Evolutionary conservation across 2,329 filamentous ascomycete genomes (phyloP).

Genomic region (Alternaria infectoria): DNA sequence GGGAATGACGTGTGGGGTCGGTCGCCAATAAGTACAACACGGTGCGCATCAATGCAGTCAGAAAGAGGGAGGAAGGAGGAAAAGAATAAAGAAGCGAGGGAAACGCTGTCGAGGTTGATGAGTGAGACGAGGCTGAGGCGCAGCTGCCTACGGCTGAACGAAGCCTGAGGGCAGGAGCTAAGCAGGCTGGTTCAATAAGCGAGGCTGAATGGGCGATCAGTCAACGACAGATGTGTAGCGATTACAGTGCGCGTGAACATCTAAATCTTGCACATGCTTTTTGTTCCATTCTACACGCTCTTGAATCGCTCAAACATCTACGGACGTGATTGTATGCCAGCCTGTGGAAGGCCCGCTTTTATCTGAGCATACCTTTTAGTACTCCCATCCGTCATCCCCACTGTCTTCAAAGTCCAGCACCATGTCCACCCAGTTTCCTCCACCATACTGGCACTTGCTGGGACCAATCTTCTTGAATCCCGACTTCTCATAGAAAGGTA

Average conservation of each 20-base stretch:
- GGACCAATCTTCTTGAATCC: conserved; percentile 72
- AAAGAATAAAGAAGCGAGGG: not conserved
- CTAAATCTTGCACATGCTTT: not conserved
- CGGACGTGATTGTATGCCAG: not conserved
- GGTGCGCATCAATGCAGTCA: not conserved
- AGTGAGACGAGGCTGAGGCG: not conserved
- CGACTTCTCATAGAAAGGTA: conserved; percentile 77
- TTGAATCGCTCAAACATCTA: not conserved
- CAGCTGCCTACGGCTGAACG: not conserved
- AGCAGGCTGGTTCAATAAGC: not conserved
- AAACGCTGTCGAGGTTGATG: not conserved
- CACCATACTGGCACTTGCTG: conserved; percentile 75
- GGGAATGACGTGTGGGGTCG: not conserved
- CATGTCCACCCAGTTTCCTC: conserved; percentile 84
- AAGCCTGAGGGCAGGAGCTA: not conserved
- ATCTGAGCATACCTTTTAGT: not conserved
- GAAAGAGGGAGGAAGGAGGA: not conserved
- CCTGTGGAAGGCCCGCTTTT: not conserved
- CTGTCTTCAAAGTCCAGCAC: conserved; percentile 54
- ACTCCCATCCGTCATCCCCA: conserved; percentile 5
- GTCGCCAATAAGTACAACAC: not conserved
- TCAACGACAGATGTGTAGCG: not conserved
- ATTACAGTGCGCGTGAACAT: not conserved
- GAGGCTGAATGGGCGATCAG: not conserved
- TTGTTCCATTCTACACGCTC: not conserved